These are phyloP conservation scores for Pythium rhizo-oryzae DNA, from an alignment of 352 stramenopile species.

Conservation along the genomic window DNA sequence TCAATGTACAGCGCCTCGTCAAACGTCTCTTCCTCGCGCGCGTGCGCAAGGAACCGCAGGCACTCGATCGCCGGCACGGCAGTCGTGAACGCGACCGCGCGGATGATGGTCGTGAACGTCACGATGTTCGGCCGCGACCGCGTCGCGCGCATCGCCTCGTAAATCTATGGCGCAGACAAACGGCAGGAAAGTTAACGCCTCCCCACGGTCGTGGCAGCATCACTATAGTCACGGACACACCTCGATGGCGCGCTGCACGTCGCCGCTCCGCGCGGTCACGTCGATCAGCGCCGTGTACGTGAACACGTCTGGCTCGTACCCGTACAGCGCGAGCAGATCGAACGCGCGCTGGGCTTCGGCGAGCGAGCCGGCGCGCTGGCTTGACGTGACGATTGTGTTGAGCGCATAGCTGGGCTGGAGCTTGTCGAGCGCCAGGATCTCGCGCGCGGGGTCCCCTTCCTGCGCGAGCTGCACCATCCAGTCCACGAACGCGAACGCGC, in stretches of 20 bases:
- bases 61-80: conserved; percentile 39
- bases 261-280: conserved; percentile 53
- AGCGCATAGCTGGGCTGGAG: conserved; percentile 75
- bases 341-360: conserved; percentile 66
- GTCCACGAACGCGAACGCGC: conserved; percentile 68
- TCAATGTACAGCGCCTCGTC: conserved; percentile 67
- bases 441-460: conserved; percentile 46
- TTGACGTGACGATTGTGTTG: conserved; percentile 80
- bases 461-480: conserved; percentile 63
- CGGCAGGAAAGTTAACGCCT: no score
- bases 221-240: conserved; percentile 24
- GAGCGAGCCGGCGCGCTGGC: conserved; percentile 63
- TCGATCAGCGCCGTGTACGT: conserved; percentile 85
- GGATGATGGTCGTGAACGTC: conserved; percentile 74
- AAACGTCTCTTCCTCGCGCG: conserved; percentile 51
- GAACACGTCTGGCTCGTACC: conserved; percentile 77
- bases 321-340: conserved; percentile 43
- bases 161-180: conserved; percentile 35
- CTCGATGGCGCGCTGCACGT: conserved; percentile 49
- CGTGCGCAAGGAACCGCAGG: conserved; percentile 50
- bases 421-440: conserved; percentile 38
- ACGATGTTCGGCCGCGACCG: conserved; percentile 73
- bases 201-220: no score
- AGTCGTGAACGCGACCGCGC: conserved; percentile 47
- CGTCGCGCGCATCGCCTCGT: conserved; percentile 64